phyloP scores from a whole-genome alignment of 129 eudicot genomes.

The Flaveria linearis region DNA sequence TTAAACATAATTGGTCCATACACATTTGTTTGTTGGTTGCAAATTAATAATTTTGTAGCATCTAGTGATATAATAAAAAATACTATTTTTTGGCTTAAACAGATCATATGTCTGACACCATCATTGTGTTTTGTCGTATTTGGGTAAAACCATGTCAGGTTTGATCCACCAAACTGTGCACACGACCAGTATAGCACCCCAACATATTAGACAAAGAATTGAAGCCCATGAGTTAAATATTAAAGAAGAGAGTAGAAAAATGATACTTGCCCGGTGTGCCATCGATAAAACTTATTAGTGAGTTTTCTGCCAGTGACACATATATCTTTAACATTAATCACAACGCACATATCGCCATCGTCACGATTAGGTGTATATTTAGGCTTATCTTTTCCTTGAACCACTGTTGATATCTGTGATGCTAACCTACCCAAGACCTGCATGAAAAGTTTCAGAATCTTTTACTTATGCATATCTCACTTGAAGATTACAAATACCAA shows the following conservation, averaged over 20 bases:
- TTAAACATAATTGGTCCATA: neutral
- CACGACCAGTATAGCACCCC: neutral
- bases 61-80: neutral
- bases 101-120: no score
- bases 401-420: conserved; percentile 81
- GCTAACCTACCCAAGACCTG: conserved; percentile 94
- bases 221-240: neutral
- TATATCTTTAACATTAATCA: conserved; percentile 81
- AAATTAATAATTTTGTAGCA: neutral
- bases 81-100: no score
- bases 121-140: no score
- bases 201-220: neutral
- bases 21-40: neutral
- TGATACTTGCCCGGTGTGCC: conserved; percentile 88
- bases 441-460: neutral
- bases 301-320: conserved; percentile 91
- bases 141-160: no score
- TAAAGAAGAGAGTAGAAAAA: neutral
- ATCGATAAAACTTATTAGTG: conserved; percentile 71
- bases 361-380: conserved; percentile 82
- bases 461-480: neutral
- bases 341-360: conserved; percentile 90
- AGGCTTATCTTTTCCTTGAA: conserved; percentile 95
- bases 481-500: neutral
- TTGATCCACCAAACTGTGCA: no score